Evolutionary conservation across 768 basidiomycete species (phyloP), one percentile per base, ranked within the genome.

Genomic region (Termitomyces titanicus): DNA sequence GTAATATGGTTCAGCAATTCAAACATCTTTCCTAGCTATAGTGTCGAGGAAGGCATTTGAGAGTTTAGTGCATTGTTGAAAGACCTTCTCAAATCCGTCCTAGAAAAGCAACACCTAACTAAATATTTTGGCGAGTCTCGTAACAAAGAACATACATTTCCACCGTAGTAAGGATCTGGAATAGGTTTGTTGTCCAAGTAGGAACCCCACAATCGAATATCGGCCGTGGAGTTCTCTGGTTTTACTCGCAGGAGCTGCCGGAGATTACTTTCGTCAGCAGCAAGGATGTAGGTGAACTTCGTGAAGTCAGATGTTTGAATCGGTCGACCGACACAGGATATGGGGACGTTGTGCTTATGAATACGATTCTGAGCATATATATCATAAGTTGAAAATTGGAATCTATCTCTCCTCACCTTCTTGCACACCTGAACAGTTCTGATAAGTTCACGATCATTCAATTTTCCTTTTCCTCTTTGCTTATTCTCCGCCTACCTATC

Each of bases 111-210:
- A 12, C n/a, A 11, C 3, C 38, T n/a, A 31, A 50, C 31, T 38
- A 31, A 12, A 49, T n/a, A 2, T 2, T n/a, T 27, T 37, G 6
- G 24, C 6, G 35, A 49, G 15, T 35, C 17, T 3, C 12, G 24
- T 46, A 43, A 33, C n/a, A 11, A 35, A 38, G 49, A n/a, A 70
- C 82, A 64, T 66, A 87, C 85, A 29, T 75, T 72, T 33, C 82
- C 82, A 12, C 85, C 89, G 58, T 91, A 94, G 68, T 94, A 96
- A 5, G 94, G 94, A 67, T 96, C 94, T 11, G 78, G 75, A 58
- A 97, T 93, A 17, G 85, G 77, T 63, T 79, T 79, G 45, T 76
- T 73, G 65, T 89, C 88, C 5, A 84, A 70, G 66, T 87, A 92
- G 5, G 88, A 86, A 17, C 90, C 91, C 84, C 88, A 94, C n/a